Evolutionary conservation across 2,329 filamentous ascomycete genomes (phyloP), one percentile per base, ranked within the genome.

Genomic region (Neonectria magnoliae): DNA sequence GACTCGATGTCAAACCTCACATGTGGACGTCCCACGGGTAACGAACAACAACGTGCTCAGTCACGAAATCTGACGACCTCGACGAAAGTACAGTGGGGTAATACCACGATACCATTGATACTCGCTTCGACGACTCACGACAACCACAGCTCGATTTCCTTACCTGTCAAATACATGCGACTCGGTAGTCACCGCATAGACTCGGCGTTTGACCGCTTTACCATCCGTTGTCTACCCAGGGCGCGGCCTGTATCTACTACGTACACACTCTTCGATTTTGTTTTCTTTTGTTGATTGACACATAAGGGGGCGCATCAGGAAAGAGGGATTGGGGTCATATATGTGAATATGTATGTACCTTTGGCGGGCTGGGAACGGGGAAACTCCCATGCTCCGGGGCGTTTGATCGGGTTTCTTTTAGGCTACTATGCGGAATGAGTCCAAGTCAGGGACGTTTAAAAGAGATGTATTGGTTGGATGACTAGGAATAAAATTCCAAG

Each of bases 171-270:
- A 74, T 74, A 72, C 64, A 69, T 57, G 64, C 63, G 66, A 62
- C 65, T 70, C 68, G 68, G 69, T 65, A 73, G 69, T 69, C 70
- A 74, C 71, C 68, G 71, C 74, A 79, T 78, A 79, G 75, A 76
- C 71, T 73, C 64, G 71, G 76, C 76, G 73, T 77, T 77, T 71
- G 64, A 62, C 60, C 64, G 62, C 68, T 69, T 64, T 64, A 55
- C 56, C 68, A 67, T 61, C 64, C 65, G 65, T 62, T 54, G 55
- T 65, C 68, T 57, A 60, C 31, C 60, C 64, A 65, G 44, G 71
- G 57, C 65, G 59, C 27, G 48, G 66, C 68, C 64, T 75, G 74
- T 76, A 76, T 58, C 64, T 71, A 72, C 68, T 68, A 75, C 67
- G 64, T 69, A 74, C 57, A 69, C 70, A 75, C 54, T 68, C 65